phyloP scores from a whole-genome alignment of 164 flowering plant species.

The Liriodendron chinense region DNA sequence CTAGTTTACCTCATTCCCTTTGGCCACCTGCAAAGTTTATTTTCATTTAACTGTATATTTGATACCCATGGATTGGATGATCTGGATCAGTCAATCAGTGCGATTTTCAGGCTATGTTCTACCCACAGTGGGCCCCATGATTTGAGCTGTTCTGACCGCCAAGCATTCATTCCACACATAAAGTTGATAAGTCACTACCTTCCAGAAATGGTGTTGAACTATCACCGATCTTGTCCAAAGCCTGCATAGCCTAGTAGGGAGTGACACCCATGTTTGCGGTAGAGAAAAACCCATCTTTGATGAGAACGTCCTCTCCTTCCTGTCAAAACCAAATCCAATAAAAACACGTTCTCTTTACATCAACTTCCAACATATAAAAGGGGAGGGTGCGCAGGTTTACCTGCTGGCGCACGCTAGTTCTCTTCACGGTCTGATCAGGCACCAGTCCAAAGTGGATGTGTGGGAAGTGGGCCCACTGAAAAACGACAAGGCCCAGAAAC shows the following conservation, averaged over 20 bases:
- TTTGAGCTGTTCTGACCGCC: neutral
- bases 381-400: conserved; percentile 24
- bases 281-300: conserved; percentile 73
- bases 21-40: neutral
- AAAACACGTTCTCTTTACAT: neutral
- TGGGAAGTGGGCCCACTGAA: conserved; percentile 98
- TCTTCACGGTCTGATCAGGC: conserved; percentile 83
- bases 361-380: neutral
- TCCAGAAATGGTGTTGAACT: neutral
- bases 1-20: neutral
- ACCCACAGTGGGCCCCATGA: neutral
- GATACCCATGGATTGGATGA: neutral
- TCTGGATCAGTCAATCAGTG: neutral
- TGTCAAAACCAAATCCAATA: conserved; percentile 19
- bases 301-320: conserved; percentile 72
- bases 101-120: neutral
- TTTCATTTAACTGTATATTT: too few relatives aligned
- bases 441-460: conserved; percentile 95
- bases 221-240: neutral
- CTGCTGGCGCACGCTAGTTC: conserved; percentile 65
- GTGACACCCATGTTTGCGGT: conserved; percentile 75
- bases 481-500: conserved; percentile 18
- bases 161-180: neutral
- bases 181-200: neutral
- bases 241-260: conserved; percentile 45